A percentile compares a stretch with the other conserved stretches of the same genome.
Conservation (phyloP, 2,329 filamentous ascomycete genomes). For the Ramularia collo-cygni region DNA sequence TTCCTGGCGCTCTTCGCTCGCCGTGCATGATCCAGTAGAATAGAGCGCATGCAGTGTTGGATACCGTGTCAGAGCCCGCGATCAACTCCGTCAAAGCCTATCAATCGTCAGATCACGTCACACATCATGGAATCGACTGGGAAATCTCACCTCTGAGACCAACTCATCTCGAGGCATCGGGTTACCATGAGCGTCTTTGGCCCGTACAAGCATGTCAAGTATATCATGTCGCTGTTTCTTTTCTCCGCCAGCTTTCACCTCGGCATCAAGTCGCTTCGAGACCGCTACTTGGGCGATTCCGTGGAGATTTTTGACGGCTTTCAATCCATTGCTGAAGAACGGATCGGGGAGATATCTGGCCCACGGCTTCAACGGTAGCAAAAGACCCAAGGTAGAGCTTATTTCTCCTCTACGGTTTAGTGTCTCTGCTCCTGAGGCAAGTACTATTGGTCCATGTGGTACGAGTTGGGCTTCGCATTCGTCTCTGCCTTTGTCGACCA, state of each 20-base stretch:
- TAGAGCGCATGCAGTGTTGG: conserved; percentile 26
- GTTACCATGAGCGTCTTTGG: conserved; percentile 25
- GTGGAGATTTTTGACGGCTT: conserved; percentile 18
- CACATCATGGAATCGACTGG: no score
- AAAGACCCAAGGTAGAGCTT: conserved; percentile 17
- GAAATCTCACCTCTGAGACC: conserved; percentile 20
- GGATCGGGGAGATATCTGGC: conserved; percentile 22
- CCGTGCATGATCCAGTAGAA: conserved; percentile 22
- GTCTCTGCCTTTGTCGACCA: conserved; percentile 21
- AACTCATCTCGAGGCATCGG: conserved; percentile 27
- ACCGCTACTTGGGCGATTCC: conserved; percentile 27
- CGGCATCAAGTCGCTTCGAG: conserved; percentile 20
- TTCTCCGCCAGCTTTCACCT: conserved; percentile 4
- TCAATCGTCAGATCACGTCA: no score
- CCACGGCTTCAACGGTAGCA: conserved; percentile 15
- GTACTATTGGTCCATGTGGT: conserved; percentile 12
- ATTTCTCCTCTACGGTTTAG: conserved; percentile 21
- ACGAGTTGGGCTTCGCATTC: conserved; percentile 18
- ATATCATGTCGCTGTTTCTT: conserved; percentile 25
- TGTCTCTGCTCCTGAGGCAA: conserved; percentile 18
- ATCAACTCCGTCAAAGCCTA: conserved; percentile 29
- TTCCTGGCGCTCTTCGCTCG: conserved; percentile 23
- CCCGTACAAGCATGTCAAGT: conserved; percentile 26
- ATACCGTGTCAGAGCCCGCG: conserved; percentile 32
- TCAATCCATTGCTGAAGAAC: conserved; percentile 21